Base-by-base conservation (phyloP, 495 filamentous ascomycete species). In the Penicillium turbatum region DNA sequence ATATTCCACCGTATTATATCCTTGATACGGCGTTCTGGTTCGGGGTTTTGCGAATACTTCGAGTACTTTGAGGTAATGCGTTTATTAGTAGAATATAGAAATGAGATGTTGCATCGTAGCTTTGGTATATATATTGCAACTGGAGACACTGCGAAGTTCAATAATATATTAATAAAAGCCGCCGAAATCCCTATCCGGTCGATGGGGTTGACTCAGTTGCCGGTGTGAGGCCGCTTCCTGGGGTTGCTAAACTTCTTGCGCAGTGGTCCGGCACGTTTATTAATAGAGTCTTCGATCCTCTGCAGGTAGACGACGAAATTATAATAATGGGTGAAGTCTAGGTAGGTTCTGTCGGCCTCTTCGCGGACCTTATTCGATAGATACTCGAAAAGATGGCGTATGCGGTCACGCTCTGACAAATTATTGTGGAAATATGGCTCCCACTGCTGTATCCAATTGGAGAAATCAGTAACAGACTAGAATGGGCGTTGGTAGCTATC, bases 321-420 rank as follows among this genome's bases (percentile, higher is more conserved):
- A 19, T 56, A 26, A 17, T 55, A 53, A 7, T 49, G 26, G 2
- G 32, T 15, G 17, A 61, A 63, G 6, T 50, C 40, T 2, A 43
- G 16, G 7, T 38, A 48, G 2, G 38, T 51, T 37, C 44, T 55
- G 1, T 47, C 32, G 13, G 44, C 37, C 15, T 19, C 32, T 1
- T 32, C 29, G 32, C 13, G 48, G 10, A 62, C 17, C 13, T n/a
- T n/a, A 9, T 40, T 27, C 2, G 30, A n/a, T 19, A 48, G 13
- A 9, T 48, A 51, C 8, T 64, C 61, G 3, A 29, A 51, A 11
- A 64, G 36, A 36, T 62, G 59, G 17, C 53, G 49, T 16, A 61
- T 45, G 6, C 45, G 55, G 16, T 59, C 46, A 9, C 51, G 49
- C 3, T 39, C 44, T 9, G 21, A 35, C 6, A 13, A 15, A 2